phyloP scores from a whole-genome alignment of 1,284 basidiomycete species.

The Tilletia indica region DNA sequence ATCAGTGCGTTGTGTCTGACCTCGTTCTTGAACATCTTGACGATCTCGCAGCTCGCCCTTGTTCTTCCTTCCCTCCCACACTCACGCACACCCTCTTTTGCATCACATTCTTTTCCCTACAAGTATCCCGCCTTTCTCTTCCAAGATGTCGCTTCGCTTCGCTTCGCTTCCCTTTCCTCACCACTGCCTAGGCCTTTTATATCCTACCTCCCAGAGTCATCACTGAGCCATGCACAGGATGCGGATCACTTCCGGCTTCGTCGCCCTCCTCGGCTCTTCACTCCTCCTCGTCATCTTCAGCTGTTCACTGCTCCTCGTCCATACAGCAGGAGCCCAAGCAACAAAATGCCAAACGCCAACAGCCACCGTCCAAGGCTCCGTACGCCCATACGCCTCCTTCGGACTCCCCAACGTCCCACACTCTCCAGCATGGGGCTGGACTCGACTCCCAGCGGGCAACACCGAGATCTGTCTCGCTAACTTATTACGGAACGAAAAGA shows the following conservation, averaged over 20 bases:
- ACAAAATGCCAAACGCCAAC: neutral
- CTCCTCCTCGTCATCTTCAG: neutral
- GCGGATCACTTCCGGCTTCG: neutral
- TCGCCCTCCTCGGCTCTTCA: neutral
- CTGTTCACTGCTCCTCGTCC: neutral
- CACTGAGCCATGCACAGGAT: neutral
- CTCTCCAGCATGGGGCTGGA: neutral
- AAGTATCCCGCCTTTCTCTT: neutral
- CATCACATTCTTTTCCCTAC: neutral
- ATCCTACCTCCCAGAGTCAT: neutral
- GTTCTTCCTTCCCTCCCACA: neutral
- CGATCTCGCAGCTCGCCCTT: no score
- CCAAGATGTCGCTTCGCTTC: neutral
- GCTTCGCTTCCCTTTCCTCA: neutral
- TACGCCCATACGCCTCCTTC: neutral
- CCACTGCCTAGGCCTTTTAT: neutral
- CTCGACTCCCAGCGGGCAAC: constrained; percentile 6
- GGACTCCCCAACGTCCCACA: neutral
- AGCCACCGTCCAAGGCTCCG: neutral
- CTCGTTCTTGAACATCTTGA: no score
- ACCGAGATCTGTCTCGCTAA: constrained; percentile 12
- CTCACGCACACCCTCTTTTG: neutral
- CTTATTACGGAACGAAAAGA: neutral
- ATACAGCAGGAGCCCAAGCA: neutral
- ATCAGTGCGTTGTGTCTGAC: no score